Percentiles rank a stretch among this genome's conserved stretches.
These are phyloP conservation scores for Amanita phalloides DNA, from an alignment of 768 basidiomycete species.

Conservation along the genomic window DNA sequence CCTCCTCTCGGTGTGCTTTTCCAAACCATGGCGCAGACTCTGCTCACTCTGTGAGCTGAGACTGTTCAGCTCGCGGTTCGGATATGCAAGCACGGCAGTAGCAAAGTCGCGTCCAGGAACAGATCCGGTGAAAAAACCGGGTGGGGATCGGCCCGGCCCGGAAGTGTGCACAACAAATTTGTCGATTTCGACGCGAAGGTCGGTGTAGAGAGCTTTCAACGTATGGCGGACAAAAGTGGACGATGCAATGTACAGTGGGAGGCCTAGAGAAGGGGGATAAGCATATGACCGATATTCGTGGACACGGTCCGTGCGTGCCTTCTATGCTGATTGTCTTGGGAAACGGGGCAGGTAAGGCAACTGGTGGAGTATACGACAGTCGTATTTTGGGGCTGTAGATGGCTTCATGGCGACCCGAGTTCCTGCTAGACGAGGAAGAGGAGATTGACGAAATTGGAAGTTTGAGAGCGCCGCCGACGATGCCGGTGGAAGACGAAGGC, in stretches of 20 bases:
- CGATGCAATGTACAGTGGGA: conserved; percentile 62
- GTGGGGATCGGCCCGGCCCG: conserved; percentile 4
- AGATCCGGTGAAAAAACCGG: conserved; percentile 1
- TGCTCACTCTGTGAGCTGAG: neutral
- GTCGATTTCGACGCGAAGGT: conserved; percentile 44
- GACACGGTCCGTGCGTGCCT: conserved; percentile 30
- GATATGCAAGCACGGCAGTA: neutral
- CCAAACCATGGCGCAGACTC: conserved; percentile 2
- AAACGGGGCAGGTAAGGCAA: conserved; percentile 54
- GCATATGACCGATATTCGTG: neutral
- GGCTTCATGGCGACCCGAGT: conserved; percentile 18
- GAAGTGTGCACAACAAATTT: conserved; percentile 33
- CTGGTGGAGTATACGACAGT: conserved; percentile 61
- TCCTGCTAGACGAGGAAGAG: no score
- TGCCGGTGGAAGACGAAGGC: neutral
- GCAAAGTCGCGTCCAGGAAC: neutral
- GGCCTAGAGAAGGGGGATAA: conserved; percentile 27
- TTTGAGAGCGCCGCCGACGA: neutral
- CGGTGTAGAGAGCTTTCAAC: conserved; percentile 64
- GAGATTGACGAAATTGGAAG: neutral
- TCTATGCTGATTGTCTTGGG: conserved; percentile 61
- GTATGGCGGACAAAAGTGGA: conserved; percentile 63
- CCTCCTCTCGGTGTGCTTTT: conserved; percentile 6
- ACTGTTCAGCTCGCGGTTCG: conserved; percentile 6
- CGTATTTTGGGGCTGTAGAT: conserved; percentile 58